Base-by-base conservation (phyloP, 768 basidiomycete species). In the Mrakia gelida region DNA sequence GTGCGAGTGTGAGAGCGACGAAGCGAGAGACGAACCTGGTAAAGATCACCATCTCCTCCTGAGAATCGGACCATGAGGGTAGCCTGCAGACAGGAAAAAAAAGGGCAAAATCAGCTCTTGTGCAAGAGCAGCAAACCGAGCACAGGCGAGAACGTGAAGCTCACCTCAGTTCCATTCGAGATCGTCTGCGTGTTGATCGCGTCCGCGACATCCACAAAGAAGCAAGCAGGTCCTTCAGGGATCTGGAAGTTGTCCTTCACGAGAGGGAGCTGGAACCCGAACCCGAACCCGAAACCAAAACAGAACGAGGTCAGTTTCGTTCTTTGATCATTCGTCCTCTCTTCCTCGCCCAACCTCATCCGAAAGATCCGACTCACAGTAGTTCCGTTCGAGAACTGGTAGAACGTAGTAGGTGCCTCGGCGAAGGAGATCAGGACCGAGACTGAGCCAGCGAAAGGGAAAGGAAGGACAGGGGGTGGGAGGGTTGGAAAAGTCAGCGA, bases 41-140 rank as follows among this genome's bases (percentile, higher is more conserved):
- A 77, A 6, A 77, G 76, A 28, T 73, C 62, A 13, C 77, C 77
- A 28, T 78, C 77, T 45, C 77, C 76, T 56, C 76, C 76, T 4
- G 38, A 52, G 56, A 43, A 77, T 59, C 71, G 23, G 23, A 71
- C 68, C 70, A 62, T 68, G 23, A 77, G 52, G 30, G 76, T 77
- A 38, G 76, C 76, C 71, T 63, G 71, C 4, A 18, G 16, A 21
- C 9, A 32, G 9, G 43, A n/a, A n/a, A n/a, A n/a, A n/a, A n/a
- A 23, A 16, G 26, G 7, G 11, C 5, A 21, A 72, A 11, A 34
- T 65, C 63, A 65, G 63, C 62, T 65, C 30, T 26, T 26, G 59
- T n/a, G n/a, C n/a, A n/a, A n/a, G n/a, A n/a, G n/a, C n/a, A n/a
- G n/a, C n/a, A n/a, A n/a, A n/a, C n/a, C n/a, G n/a, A n/a, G n/a